A percentile compares a stretch with the other conserved stretches of the same genome.
These are phyloP conservation scores for Gomphus bonarii DNA, from an alignment of 1,284 basidiomycete species.

Conservation along the genomic window DNA sequence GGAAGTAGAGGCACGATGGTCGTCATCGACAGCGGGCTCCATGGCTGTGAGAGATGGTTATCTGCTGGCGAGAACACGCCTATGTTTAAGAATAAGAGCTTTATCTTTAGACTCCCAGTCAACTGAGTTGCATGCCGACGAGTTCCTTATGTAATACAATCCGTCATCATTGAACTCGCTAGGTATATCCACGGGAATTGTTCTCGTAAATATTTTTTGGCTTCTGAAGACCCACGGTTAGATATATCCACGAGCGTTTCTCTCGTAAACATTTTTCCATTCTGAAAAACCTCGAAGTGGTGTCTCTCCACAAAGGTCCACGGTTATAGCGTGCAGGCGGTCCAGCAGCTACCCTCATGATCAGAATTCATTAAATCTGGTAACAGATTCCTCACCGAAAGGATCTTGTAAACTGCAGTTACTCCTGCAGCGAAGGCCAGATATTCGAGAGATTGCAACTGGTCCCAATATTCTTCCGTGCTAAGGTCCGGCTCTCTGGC, in stretches of 20 bases:
- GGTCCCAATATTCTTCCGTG: conserved; percentile 17
- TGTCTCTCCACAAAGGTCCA: conserved; percentile 35
- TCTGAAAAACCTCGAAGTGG: conserved; percentile 32
- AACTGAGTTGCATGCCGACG: neutral
- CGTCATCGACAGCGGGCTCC: neutral
- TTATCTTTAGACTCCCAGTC: neutral
- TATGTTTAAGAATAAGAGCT: neutral
- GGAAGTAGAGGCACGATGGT: neutral
- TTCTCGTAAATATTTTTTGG: too few relatives aligned
- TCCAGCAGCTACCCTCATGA: conserved; percentile 27
- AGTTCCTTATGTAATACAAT: too few relatives aligned
- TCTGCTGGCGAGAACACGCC: neutral
- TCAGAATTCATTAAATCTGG: neutral
- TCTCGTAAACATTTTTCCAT: conserved; percentile 30
- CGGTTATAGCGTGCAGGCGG: conserved; percentile 31
- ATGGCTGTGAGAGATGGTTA: neutral
- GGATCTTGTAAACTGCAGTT: conserved; percentile 33
- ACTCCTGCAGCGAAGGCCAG: conserved; percentile 37
- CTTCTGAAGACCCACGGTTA: neutral
- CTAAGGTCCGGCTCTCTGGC: conserved; percentile 6
- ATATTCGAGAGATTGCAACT: conserved; percentile 29
- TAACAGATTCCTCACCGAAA: conserved; percentile 24
- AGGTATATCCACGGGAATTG: too few relatives aligned
- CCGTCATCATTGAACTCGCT: too few relatives aligned
- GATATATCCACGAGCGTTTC: neutral